Evolutionary conservation across 75 land plant genomes (phyloP).

Genomic region (Pseudotsuga menziesii): DNA sequence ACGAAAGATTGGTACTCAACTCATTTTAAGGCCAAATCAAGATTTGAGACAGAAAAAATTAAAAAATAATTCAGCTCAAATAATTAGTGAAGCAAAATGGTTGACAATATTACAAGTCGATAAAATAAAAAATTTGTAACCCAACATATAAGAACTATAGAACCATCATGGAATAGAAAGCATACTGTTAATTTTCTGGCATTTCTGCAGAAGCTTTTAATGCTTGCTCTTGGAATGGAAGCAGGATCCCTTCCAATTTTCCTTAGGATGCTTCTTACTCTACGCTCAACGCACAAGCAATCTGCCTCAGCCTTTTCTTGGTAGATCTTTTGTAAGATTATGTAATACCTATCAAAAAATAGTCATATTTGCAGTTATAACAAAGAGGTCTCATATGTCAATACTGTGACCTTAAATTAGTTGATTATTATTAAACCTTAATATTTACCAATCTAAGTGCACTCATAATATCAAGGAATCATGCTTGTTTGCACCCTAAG

Average conservation of each 20-base stretch:
- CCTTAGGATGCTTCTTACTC: slow-evolving; percentile 58
- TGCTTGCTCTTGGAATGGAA: slow-evolving; percentile 58
- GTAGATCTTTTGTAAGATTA: slow-evolving; percentile 77
- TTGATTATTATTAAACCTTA: background rate
- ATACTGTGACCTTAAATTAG: background rate
- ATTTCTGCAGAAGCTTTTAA: slow-evolving; percentile 89
- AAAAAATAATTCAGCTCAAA: background rate
- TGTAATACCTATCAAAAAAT: slow-evolving; percentile 53
- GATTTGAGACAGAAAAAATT: background rate
- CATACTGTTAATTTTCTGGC: slow-evolving; percentile 77
- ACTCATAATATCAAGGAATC: background rate
- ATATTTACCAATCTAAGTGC: background rate
- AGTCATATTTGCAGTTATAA: slow-evolving; percentile 1
- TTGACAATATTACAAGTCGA: background rate
- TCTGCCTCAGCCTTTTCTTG: slow-evolving; percentile 93
- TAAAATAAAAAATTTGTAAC: background rate
- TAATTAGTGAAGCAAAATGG: background rate
- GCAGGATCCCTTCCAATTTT: slow-evolving; percentile 79
- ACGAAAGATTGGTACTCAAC: background rate
- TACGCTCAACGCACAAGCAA: slow-evolving; percentile 51
- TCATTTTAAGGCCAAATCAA: background rate
- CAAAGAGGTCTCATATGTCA: background rate
- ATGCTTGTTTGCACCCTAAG: background rate
- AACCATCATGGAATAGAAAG: slow-evolving; percentile 6
- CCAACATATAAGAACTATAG: background rate